Evolutionary conservation across 306 rosid species (phyloP).

Genomic region (Vicia sativa): DNA sequence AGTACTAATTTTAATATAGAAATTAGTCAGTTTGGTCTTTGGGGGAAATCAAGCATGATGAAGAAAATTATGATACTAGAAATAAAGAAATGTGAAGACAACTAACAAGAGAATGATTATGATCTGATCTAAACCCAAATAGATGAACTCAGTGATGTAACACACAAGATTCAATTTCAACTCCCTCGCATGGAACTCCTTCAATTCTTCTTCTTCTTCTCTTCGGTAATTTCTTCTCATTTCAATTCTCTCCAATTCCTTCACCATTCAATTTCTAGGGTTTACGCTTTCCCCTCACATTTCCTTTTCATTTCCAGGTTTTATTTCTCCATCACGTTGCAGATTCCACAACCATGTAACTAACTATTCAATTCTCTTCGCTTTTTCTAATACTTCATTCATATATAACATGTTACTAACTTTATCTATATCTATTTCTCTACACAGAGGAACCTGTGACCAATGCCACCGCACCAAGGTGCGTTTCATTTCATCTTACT

Average conservation of each 20-base stretch:
- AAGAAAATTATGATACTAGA: too few relatives aligned
- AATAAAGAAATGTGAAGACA: too few relatives aligned
- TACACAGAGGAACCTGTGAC: conserved; percentile 43
- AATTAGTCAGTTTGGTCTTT: too few relatives aligned
- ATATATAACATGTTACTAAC: conserved; percentile 9
- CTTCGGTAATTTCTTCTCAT: not conserved
- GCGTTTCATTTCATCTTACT: conserved; percentile 9
- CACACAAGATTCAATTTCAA: not conserved
- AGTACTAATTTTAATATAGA: too few relatives aligned
- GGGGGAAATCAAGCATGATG: too few relatives aligned
- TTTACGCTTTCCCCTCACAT: not conserved
- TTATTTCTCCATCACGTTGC: conserved; percentile 33
- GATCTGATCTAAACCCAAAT: not conserved
- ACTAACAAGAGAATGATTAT: too few relatives aligned
- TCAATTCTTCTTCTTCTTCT: not conserved
- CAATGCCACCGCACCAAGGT: conserved; percentile 58
- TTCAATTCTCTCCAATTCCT: not conserved
- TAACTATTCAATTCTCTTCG: conserved; percentile 14
- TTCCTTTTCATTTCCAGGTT: conserved; percentile 47
- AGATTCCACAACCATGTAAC: conserved; percentile 52
- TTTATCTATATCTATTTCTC: conserved; percentile 17
- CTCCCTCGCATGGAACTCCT: conserved; percentile 1
- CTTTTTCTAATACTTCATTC: conserved; percentile 15
- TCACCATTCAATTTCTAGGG: not conserved
- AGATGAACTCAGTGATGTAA: not conserved